Evolutionary conservation across 768 basidiomycete genomes (phyloP), one percentile per base, ranked within the genome.

Genomic region (Nevesoporus exiguus): DNA sequence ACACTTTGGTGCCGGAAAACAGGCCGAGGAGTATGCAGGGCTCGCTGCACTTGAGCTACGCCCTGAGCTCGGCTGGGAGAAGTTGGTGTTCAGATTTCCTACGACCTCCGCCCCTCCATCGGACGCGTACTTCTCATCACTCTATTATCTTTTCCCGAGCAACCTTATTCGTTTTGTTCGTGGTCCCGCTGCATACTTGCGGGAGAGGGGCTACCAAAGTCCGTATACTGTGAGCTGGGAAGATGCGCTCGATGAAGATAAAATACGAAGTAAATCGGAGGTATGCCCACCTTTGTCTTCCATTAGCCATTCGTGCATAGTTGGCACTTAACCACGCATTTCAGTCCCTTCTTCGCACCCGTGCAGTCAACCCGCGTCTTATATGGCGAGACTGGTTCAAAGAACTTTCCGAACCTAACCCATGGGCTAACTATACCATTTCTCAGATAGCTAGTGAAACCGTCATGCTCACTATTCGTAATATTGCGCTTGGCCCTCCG

Each of bases 81-180:
- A 83, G 33, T 75, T 90, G 25, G 83, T 88, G 46, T 74, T 76
- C 61, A 76, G 82, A 1, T 83, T 88, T 65, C 74, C 79, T 10
- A 75, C 75, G 1, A 77, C 82, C 14, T 70, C 74, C 27, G 72
- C 81, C 2, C 88, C 90, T 17, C 80, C 82, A 5, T 78, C 83
- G 15, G 78, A 82, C 19, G 78, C 74, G 41, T 90, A 82, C 63
- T 93, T 93, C 72, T 85, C 86, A 2, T 79, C 79, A 42, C 75
- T 97, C 56, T 96, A 95, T 72, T 94, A 92, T 62, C 81, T 94
- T 45, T 97, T 91, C 74, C 94, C 94, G 1, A 89, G 86, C 71
- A 97, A 95, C 73, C 77, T 90, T 39, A 74, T 96, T 54, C 80
- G 79, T 50, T 97, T 97, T 69, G 70, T 94, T 49, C 82, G 84